Evolutionary conservation across 129 eudicot genomes (phyloP), one percentile per base, ranked within the genome.

Genomic region (Mikania micrantha): DNA sequence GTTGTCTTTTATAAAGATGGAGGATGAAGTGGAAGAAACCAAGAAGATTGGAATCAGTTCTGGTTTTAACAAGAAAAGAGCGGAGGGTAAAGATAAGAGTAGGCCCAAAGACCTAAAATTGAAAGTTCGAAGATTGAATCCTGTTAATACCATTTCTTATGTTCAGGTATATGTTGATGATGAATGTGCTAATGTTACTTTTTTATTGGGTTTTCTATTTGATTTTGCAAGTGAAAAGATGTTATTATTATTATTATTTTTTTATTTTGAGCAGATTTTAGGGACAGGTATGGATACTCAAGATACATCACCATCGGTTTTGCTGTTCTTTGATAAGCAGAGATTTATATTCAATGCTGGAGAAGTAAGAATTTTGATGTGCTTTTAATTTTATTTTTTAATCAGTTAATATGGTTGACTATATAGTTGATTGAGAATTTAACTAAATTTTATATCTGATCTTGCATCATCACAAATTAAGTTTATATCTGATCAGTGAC

Each of bases 221-320:
- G 19, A n/a, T 42, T 42, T 42, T 42, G 0, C 1, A 42, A 15
- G 12, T 7, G 35, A 11, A 36, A 41, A 13, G n/a, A n/a, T 7
- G 59, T 15, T 7, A 0, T 36, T 36, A 6, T 36, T 36, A 6
- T 36, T 15, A 1, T n/a, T 17, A 0, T 50, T 67, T 35, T 21
- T 0, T 3, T 9, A 12, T 21, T 12, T 69, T 13, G 2, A 35
- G 49, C 85, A 93, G 98, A 73, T 93, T 50, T 74, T 93, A 53
- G 96, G 96, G 66, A 93, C 98, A 9, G 98, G 98, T 29, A 86
- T 93, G 98, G 98, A 93, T 85, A 93, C 98, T 49, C 96, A 88
- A 74, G 98, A 93, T 64, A 93, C 98, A 41, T 86, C 90, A 1
- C 96, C 98, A 20, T 86, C 98, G 11, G 92, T 93, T 17, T 72